Evolutionary conservation across 306 rosid genomes (phyloP), one percentile per base, ranked within the genome.

Genomic region (Nissolia schottii): DNA sequence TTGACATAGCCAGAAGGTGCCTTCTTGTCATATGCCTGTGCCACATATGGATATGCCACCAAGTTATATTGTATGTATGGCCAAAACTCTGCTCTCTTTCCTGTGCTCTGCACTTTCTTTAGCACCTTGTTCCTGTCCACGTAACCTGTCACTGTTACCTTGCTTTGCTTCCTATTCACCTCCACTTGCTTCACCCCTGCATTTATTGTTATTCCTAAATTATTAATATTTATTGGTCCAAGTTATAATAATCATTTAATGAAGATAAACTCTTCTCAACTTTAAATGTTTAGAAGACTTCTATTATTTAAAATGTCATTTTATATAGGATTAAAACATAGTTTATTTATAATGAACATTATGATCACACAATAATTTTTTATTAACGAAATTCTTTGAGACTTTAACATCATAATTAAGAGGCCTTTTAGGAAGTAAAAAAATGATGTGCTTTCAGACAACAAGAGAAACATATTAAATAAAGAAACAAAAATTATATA

Each of bases 31-130:
- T 93, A 93, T 10, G 98, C 98, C 3, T 85, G 90, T 7, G 90
- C 78, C 9, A 82, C 88, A 51, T 90, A 93, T 1, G 97, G 98
- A 71, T 90, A 90, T 15, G 98, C 96, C 35, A 91, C 98, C 71
- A 89, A 71, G 78, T 90, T 90, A 71, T 89, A 87, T 7, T 90
- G 88, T n/a, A 93, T 81, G 29, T 93, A 93, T 0, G 98, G 98
- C 98, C 98, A 93, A 70, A 90, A 77, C 86, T 93, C 92, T 0
- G 98, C 98, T 60, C 32, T 87, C 54, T 93, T 93, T 37, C 98
- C 98, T 0, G 98, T 93, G 76, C 96, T 86, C 77, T 70, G 51
- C 51, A 93, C 93, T 48, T 43, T 93, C 75, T 87, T 90, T 7
- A 93, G 80, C 7, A 93, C 98, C 89, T 85, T 93, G 79, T 83